Base-by-base conservation (phyloP, 2,329 filamentous ascomycete species). In the Colletotrichum orchidophilum region DNA sequence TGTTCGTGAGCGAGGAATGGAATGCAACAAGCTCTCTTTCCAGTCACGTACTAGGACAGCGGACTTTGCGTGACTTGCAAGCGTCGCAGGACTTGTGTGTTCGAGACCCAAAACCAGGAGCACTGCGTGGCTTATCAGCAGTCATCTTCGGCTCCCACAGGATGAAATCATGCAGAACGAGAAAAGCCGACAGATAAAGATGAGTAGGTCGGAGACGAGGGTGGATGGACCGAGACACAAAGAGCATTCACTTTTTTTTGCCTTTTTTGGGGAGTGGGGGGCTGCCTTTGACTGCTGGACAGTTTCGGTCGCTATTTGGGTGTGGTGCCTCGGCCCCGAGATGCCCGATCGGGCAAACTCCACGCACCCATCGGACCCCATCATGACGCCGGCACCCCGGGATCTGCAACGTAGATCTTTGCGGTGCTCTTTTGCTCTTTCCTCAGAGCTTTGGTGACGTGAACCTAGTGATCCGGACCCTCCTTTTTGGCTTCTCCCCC, bases 61-160 rank as follows among this genome's bases (percentile, higher is more conserved):
- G 80, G 24, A 83, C 81, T 73, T 83, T 83, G 50, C 82, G 80
- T n/a, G 74, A 68, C 73, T 82, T 82, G 75, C 82, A 83, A 50
- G 77, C 75, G 73, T 83, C 80, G 74, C 82, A 83, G 6, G 80
- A 78, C 70, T 77, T 81, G 66, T 75, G 75, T n/a, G 58, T 64
- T 55, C 66, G 66, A 12, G 60, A 13, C 59, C 46, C 54, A 26
- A 27, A 26, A 31, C 31, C 53, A 7, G 24, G 27, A 18, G 59
- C 29, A 50, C 66, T 68, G 8, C 39, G 15, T 5, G 53, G 29
- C 39, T 42, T 58, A n/a, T 69, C 60, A 46, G 52, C 53, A 46
- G 52, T 31, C 66, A 69, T 69, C n/a, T 24, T 68, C 35, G 46
- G 65, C 26, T 2, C 9, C 24, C 50, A 15, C 15, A 27, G 18